Evolutionary conservation across 2,329 filamentous ascomycete species (phyloP), one percentile per base, ranked within the genome.

Genomic region (Talaromyces rugulosus): DNA sequence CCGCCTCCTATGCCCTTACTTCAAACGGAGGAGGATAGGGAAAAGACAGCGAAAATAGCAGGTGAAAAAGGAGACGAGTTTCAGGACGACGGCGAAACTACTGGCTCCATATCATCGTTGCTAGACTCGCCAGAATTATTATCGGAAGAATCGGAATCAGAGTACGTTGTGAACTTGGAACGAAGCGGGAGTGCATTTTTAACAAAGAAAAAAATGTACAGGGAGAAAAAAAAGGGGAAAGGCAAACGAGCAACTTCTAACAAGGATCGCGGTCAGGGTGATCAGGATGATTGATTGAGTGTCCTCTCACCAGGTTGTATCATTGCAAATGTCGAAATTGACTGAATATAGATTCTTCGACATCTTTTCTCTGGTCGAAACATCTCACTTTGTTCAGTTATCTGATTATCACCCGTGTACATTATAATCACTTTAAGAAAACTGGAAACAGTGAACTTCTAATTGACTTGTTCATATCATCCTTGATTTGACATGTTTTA

Each of bases 401-500:
- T 23, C 23, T 23, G 23, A 23, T 23, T 23, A 36, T 40, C 36
- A 40, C 11, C 2, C 31, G 16, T 40, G 36, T 40, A 40, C 16
- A 7, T 16, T 40, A n/a, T n/a, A 40, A 40, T 47, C 27, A 47
- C 23, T 47, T 18, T 47, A 44, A n/a, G 11, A 47, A 47, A 23
- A 47, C 44, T 47, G 23, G 18, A 47, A 14, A 47, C n/a, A 18
- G 11, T 23, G 11, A 47, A 27, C 44, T 27, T 27, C 11, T 47
- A 27, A 47, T 23, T 18, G 44, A 18, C 23, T 47, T 27, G 44
- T 47, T 47, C 44, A 47, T 28, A 53, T 40, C 54, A 56, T 44
- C 33, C 33, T 59, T 52, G 28, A 44, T 50, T 40, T 59, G 42
- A 34, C 42, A 52, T 59, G 36, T 59, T 47, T 47, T 30, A 53